Evolutionary conservation across 228 moss, liverwort and hornwort species (phyloP).

Genomic region (Sphagnum magellanicum): DNA sequence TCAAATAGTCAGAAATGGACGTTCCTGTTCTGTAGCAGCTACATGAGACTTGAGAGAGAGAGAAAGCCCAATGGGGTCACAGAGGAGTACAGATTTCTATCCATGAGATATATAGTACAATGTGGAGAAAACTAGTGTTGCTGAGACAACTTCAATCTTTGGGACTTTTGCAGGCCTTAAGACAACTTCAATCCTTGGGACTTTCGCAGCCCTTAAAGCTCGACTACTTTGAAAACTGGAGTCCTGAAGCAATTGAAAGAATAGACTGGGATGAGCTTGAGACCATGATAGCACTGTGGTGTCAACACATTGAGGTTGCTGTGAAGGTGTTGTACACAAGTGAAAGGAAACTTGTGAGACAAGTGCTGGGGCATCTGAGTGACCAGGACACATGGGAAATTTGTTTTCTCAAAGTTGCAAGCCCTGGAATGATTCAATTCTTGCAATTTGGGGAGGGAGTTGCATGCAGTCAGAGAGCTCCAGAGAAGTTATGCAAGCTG

Average conservation of each 20-base stretch:
- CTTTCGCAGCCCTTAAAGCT: constrained; percentile 45
- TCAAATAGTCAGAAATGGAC: too few relatives aligned
- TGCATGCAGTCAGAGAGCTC: constrained; percentile 64
- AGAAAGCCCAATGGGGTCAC: neutral
- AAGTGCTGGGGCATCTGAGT: constrained; percentile 60
- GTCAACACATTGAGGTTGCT: constrained; percentile 76
- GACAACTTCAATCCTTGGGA: neutral
- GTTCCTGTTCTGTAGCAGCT: too few relatives aligned
- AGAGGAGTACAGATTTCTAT: too few relatives aligned
- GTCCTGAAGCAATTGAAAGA: constrained; percentile 56
- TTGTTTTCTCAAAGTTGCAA: constrained; percentile 71
- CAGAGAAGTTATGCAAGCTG: constrained; percentile 78
- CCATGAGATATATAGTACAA: neutral
- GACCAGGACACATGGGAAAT: constrained; percentile 57
- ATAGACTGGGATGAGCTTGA: constrained; percentile 75
- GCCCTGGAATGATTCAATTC: constrained; percentile 70
- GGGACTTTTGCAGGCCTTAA: neutral
- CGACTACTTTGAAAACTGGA: constrained; percentile 54
- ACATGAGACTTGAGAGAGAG: too few relatives aligned
- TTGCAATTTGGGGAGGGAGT: constrained; percentile 82
- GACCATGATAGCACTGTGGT: constrained; percentile 80
- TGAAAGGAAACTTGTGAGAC: constrained; percentile 65
- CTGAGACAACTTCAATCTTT: neutral
- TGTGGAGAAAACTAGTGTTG: neutral
- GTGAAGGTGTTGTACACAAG: constrained; percentile 73